These are phyloP conservation scores for Melampsora abietis-canadensis DNA, from an alignment of 1,284 basidiomycete genomes.

Conservation along the genomic window DNA sequence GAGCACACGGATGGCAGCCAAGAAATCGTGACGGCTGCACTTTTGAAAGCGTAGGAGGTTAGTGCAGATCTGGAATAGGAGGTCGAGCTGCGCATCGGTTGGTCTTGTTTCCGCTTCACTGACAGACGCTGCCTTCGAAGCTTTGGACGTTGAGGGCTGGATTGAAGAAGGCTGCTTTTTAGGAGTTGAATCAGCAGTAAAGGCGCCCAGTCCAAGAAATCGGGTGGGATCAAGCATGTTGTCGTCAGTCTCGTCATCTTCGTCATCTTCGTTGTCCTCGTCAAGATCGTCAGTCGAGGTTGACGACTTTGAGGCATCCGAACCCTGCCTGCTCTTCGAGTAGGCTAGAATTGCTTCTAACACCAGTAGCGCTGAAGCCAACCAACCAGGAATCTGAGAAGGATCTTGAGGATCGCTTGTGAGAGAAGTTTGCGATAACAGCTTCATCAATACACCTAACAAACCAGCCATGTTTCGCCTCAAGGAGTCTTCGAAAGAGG, in stretches of 20 bases:
- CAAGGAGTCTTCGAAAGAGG: conserved; percentile 47
- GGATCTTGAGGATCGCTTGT: conserved; percentile 48
- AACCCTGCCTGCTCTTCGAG: conserved; percentile 68
- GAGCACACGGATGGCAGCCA: conserved; percentile 37
- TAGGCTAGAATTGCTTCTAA: conserved; percentile 72
- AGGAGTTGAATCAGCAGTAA: conserved; percentile 45
- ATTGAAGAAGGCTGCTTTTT: conserved; percentile 11
- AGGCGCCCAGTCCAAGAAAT: conserved; percentile 20
- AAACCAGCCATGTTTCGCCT: conserved; percentile 43
- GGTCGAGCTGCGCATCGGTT: conserved; percentile 19
- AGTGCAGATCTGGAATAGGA: conserved; percentile 43
- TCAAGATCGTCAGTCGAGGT: conserved; percentile 62
- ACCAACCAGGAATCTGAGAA: conserved; percentile 67
- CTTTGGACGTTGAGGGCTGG: conserved; percentile 19
- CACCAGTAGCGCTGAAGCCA: conserved; percentile 74
- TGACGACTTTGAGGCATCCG: conserved; percentile 47
- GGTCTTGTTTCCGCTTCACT: not conserved
- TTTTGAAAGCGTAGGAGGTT: conserved; percentile 31
- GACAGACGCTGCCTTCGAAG: not conserved
- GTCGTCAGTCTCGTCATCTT: conserved; percentile 56
- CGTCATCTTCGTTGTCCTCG: conserved; percentile 55
- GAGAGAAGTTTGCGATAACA: conserved; percentile 41
- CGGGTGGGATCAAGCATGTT: conserved; percentile 22
- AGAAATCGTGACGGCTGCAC: conserved; percentile 35
- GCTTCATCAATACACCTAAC: conserved; percentile 46